phyloP scores from a whole-genome alignment of 352 stramenopile genomes.

The Globisporangium lucens region DNA sequence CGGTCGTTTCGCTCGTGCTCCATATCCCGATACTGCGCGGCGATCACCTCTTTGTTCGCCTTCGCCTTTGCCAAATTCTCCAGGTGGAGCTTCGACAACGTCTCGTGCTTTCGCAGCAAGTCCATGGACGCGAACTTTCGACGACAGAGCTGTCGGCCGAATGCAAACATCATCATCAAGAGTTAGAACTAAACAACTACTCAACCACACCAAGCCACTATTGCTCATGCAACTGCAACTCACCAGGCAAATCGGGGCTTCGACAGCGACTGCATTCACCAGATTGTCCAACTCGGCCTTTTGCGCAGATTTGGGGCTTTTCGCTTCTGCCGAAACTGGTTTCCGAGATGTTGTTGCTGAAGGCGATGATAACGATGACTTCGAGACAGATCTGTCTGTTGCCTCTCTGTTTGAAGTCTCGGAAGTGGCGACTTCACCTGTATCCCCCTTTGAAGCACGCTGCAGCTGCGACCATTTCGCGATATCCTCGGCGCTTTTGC shows the following conservation, averaged over 20 bases:
- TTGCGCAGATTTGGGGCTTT: neutral
- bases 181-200: too few relatives aligned
- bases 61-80: constrained; percentile 78
- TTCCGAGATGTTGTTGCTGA: constrained; percentile 12
- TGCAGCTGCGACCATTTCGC: constrained; percentile 81
- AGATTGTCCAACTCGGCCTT: constrained; percentile 32
- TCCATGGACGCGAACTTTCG: constrained; percentile 78
- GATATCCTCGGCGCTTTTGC: constrained; percentile 77
- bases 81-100: constrained; percentile 67
- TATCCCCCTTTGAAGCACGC: constrained; percentile 23
- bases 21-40: constrained; percentile 56
- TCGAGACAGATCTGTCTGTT: neutral
- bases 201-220: too few relatives aligned
- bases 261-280: constrained; percentile 37
- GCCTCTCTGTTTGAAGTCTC: neutral
- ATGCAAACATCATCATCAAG: too few relatives aligned
- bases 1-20: constrained; percentile 39
- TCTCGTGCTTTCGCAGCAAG: constrained; percentile 75
- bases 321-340: neutral
- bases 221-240: constrained; percentile 8
- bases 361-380: neutral
- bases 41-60: constrained; percentile 61
- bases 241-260: constrained; percentile 82
- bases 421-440: constrained; percentile 1
- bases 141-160: constrained; percentile 56